phyloP scores from a whole-genome alignment of 768 basidiomycete genomes.

The Ramaria sp. region DNA sequence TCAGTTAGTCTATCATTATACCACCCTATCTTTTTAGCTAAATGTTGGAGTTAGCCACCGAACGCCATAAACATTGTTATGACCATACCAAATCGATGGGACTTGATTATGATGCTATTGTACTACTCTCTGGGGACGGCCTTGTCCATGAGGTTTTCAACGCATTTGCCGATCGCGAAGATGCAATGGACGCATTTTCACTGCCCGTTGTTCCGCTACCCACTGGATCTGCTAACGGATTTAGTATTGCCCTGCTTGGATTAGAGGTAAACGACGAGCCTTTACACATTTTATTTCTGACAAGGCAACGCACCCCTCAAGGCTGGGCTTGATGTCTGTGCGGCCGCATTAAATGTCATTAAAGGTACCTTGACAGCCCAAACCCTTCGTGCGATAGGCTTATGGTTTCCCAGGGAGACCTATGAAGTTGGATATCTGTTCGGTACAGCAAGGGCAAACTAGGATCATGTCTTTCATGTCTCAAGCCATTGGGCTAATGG shows the following conservation, averaged over 20 bases:
- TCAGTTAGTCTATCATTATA: slow-evolving; percentile 32
- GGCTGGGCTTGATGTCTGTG: slow-evolving; percentile 61
- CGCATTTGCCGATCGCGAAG: slow-evolving; percentile 58
- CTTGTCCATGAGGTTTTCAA: slow-evolving; percentile 77
- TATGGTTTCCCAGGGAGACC: slow-evolving; percentile 37
- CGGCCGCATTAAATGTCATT: slow-evolving; percentile 66
- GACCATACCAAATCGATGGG: slow-evolving; percentile 48
- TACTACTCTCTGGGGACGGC: slow-evolving; percentile 76
- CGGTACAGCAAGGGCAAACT: slow-evolving; percentile 56
- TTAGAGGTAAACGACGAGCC: slow-evolving; percentile 31
- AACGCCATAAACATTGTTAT: slow-evolving; percentile 48
- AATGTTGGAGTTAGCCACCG: slow-evolving; percentile 40
- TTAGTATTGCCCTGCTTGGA: slow-evolving; percentile 68
- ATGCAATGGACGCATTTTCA: slow-evolving; percentile 47
- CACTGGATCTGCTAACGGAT: slow-evolving; percentile 72
- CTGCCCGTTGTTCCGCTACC: slow-evolving; percentile 73
- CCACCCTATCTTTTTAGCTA: neutral
- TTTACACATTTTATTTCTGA: neutral
- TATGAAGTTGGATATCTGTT: slow-evolving; percentile 70
- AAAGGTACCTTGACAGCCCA: slow-evolving; percentile 42
- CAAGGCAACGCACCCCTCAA: slow-evolving; percentile 15
- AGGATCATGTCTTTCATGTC: slow-evolving; percentile 71
- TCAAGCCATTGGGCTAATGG: slow-evolving; percentile 75
- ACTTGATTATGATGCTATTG: slow-evolving; percentile 59
- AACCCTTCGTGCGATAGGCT: neutral